These are phyloP conservation scores for Penicillium dipodomyicola DNA, from an alignment of 495 filamentous ascomycete genomes.

Conservation along the genomic window DNA sequence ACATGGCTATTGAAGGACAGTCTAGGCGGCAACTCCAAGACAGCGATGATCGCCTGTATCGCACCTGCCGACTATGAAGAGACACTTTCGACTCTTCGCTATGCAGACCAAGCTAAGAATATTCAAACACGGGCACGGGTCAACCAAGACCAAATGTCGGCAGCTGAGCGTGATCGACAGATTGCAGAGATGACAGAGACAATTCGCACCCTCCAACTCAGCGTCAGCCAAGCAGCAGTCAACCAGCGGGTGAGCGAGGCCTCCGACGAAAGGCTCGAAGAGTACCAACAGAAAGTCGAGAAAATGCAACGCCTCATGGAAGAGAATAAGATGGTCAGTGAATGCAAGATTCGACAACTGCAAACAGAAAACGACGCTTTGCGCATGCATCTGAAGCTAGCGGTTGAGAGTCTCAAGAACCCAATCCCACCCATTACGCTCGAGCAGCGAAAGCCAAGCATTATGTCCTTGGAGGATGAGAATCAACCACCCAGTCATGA, in stretches of 20 bases:
- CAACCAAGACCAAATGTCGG: slow-evolving; percentile 86
- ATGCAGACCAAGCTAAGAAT: slow-evolving; percentile 95
- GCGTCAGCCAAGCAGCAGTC: slow-evolving; percentile 53
- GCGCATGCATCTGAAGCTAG: slow-evolving; percentile 78
- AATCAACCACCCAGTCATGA: slow-evolving; percentile 36
- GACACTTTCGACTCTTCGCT: slow-evolving; percentile 91
- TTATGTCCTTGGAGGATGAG: slow-evolving; percentile 40
- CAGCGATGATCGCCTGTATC: slow-evolving; percentile 98
- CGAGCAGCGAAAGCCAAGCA: slow-evolving; percentile 35
- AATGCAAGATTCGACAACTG: slow-evolving; percentile 84
- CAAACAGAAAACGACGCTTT: slow-evolving; percentile 88
- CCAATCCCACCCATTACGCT: slow-evolving; percentile 61
- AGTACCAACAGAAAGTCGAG: slow-evolving; percentile 83
- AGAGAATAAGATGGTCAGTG: slow-evolving; percentile 79
- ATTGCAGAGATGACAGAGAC: slow-evolving; percentile 92
- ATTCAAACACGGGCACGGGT: slow-evolving; percentile 96
- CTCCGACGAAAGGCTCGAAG: slow-evolving; percentile 74
- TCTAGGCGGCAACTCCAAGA: slow-evolving; percentile 93
- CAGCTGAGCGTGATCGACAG: slow-evolving; percentile 88
- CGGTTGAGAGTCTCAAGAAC: slow-evolving; percentile 81
- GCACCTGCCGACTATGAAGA: slow-evolving; percentile 95
- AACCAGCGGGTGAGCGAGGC: slow-evolving; percentile 50
- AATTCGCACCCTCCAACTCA: slow-evolving; percentile 78
- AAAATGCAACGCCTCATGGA: slow-evolving; percentile 93
- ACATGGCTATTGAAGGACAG: slow-evolving; percentile 97